Evolutionary conservation across 495 filamentous ascomycete species (phyloP).

Genomic region (Viridothelium virens): DNA sequence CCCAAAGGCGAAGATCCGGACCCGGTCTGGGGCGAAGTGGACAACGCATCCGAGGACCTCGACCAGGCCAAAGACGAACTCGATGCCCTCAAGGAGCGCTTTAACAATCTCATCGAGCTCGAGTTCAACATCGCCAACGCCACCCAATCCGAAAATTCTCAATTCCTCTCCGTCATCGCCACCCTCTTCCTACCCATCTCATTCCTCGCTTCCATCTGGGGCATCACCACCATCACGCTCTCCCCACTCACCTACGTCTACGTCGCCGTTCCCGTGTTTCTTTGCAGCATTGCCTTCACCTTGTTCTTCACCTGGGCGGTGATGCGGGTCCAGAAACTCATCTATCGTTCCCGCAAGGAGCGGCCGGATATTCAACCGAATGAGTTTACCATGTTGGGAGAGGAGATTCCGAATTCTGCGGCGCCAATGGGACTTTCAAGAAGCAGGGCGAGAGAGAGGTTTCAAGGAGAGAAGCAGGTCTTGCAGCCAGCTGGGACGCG

Average conservation of each 20-base stretch:
- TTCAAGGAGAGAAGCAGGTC: conserved; percentile 6
- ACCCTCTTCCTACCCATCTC: conserved; percentile 27
- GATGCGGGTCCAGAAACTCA: conserved; percentile 14
- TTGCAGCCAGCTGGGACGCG: background rate
- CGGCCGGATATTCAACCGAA: conserved; percentile 15
- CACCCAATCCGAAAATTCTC: conserved; percentile 20
- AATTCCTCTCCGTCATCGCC: conserved; percentile 24
- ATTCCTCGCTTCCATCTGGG: conserved; percentile 23
- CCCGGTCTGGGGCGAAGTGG: conserved; percentile 25
- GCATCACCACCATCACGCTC: conserved; percentile 23
- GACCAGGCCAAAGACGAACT: conserved; percentile 20
- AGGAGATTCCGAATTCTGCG: conserved; percentile 19
- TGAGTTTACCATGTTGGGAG: conserved; percentile 26
- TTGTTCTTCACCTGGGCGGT: conserved; percentile 17
- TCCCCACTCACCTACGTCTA: conserved; percentile 21
- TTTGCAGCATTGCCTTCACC: conserved; percentile 15
- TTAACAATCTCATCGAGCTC: conserved; percentile 27
- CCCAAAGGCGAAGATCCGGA: conserved; percentile 14
- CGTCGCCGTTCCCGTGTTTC: conserved; percentile 20
- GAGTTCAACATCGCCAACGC: conserved; percentile 27
- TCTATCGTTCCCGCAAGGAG: conserved; percentile 16
- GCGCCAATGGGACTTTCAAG: background rate
- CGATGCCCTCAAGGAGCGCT: conserved; percentile 24
- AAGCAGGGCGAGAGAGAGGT: background rate
- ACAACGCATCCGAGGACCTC: conserved; percentile 25